These are phyloP conservation scores for Teratosphaeria gauchensis DNA, from an alignment of 2,329 filamentous ascomycete species.

Conservation along the genomic window DNA sequence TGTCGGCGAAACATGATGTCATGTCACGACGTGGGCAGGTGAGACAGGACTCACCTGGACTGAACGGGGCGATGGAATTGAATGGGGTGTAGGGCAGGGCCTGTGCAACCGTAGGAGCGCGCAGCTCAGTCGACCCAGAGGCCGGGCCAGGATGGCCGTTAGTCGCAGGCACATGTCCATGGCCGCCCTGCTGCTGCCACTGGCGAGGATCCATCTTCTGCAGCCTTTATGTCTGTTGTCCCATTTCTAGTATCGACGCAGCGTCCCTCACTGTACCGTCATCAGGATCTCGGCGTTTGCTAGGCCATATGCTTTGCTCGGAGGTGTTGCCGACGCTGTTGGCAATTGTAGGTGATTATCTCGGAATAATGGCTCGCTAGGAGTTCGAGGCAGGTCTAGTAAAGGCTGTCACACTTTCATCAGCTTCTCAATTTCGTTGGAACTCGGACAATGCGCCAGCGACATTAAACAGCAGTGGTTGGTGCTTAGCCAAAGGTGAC, in stretches of 20 bases:
- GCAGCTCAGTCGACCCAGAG: slow-evolving; percentile 4
- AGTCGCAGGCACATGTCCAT: not conserved
- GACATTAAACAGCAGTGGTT: not conserved
- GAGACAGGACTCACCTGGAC: slow-evolving; percentile 49
- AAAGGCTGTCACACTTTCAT: not conserved
- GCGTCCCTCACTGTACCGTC: not conserved
- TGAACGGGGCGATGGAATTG: slow-evolving; percentile 69
- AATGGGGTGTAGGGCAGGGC: slow-evolving; percentile 76
- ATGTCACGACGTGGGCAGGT: not conserved
- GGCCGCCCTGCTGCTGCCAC: not conserved
- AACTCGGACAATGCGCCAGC: not conserved
- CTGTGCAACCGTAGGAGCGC: slow-evolving; percentile 52
- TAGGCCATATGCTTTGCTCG: not conserved
- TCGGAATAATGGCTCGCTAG: not conserved
- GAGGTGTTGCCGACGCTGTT: not conserved
- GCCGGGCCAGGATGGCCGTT: not conserved
- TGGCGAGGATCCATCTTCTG: not conserved
- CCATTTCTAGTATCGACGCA: not conserved
- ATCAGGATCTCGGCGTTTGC: not conserved
- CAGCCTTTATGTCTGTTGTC: not conserved
- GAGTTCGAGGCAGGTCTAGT: not conserved
- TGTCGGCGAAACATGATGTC: not conserved
- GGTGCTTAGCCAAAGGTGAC: not conserved
- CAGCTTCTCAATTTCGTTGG: not conserved
- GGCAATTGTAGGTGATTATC: not conserved